Evolutionary conservation across 1,284 basidiomycete genomes (phyloP).

Genomic region (Wallemia hederae): DNA sequence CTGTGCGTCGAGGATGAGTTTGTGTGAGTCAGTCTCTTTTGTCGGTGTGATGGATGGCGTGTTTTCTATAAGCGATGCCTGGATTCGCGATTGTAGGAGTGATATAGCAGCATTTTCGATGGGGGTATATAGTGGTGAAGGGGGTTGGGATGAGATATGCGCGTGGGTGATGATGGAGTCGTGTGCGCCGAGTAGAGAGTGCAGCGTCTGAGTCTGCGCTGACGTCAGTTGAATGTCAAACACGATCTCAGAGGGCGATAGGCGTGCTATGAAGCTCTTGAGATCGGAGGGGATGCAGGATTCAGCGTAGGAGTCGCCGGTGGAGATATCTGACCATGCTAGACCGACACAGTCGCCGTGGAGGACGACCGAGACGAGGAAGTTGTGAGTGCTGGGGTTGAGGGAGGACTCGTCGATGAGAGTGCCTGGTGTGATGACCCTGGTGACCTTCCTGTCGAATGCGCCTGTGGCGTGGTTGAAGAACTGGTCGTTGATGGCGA

Average conservation of each 20-base stretch:
- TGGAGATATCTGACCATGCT: constrained; percentile 85
- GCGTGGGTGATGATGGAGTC: not conserved
- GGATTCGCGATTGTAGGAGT: constrained; percentile 38
- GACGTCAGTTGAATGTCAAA: constrained; percentile 24
- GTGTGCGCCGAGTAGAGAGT: not conserved
- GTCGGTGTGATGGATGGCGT: constrained; percentile 31
- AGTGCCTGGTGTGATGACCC: constrained; percentile 72
- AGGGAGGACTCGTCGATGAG: constrained; percentile 68
- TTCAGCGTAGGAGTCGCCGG: constrained; percentile 69
- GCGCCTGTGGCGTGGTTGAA: constrained; percentile 21
- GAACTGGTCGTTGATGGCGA: constrained; percentile 78
- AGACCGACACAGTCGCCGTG: constrained; percentile 23
- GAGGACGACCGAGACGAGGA: constrained; percentile 39
- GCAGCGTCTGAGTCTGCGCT: not conserved
- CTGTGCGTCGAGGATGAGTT: constrained; percentile 71
- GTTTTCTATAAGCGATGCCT: constrained; percentile 39
- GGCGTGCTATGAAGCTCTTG: constrained; percentile 54
- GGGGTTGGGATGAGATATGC: not conserved
- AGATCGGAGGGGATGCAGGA: constrained; percentile 26
- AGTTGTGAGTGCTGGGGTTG: constrained; percentile 58
- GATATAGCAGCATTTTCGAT: constrained; percentile 30
- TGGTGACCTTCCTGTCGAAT: constrained; percentile 45
- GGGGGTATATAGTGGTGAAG: constrained; percentile 7
- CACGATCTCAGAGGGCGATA: constrained; percentile 54
- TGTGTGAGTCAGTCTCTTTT: constrained; percentile 22